phyloP scores from a whole-genome alignment of 441 rosid genomes.

The Croton laevigatus region DNA sequence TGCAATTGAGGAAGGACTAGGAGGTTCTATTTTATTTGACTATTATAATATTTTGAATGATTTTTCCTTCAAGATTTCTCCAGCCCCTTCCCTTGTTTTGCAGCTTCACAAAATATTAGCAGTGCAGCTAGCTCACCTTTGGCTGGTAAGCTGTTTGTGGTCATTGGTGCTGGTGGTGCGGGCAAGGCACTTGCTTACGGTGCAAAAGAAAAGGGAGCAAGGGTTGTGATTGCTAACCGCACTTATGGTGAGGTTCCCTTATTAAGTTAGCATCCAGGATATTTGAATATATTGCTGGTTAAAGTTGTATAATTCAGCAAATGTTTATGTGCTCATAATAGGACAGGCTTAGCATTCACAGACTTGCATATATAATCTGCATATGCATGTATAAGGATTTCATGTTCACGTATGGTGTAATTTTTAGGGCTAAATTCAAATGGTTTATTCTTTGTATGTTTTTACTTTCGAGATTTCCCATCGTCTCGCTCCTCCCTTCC shows the following conservation, averaged over 20 bases:
- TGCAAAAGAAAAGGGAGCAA: constrained; percentile 56
- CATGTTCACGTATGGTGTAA: background rate
- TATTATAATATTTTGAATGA: background rate
- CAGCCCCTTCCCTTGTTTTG: background rate
- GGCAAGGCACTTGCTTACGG: constrained; percentile 68
- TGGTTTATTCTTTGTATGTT: background rate
- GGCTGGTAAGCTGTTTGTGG: constrained; percentile 53
- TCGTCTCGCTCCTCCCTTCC: too few relatives aligned
- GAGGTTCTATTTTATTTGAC: constrained; percentile 31
- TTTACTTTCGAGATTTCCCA: background rate
- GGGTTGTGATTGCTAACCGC: constrained; percentile 57
- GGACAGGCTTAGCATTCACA: background rate
- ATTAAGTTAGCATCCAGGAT: constrained; percentile 4
- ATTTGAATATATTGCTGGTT: background rate
- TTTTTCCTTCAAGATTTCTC: constrained; percentile 10
- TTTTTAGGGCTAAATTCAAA: background rate
- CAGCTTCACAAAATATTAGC: constrained; percentile 28
- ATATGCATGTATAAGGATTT: background rate
- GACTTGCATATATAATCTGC: background rate
- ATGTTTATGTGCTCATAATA: background rate
- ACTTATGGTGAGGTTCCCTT: constrained; percentile 42
- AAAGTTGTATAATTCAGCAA: too few relatives aligned
- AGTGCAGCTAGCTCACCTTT: constrained; percentile 38
- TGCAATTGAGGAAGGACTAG: constrained; percentile 62
- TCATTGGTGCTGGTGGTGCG: constrained; percentile 69